phyloP scores from a whole-genome alignment of 768 basidiomycete species.

The Russula compacta region DNA sequence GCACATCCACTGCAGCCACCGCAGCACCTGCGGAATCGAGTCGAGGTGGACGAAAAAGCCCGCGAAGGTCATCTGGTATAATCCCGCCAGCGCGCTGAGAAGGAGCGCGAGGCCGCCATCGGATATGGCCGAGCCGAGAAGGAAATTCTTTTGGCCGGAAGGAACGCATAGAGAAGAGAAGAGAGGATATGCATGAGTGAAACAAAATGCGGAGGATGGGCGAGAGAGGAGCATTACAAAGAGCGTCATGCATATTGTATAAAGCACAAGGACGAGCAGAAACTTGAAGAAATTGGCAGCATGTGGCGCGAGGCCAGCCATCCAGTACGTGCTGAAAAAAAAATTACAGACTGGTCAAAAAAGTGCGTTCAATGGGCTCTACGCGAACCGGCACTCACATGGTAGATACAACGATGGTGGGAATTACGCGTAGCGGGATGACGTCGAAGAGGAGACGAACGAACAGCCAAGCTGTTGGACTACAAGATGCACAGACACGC shows the following conservation, averaged over 20 bases:
- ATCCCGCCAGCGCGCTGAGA: conserved; percentile 62
- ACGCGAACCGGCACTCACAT: conserved; percentile 51
- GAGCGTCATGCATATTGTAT: conserved; percentile 76
- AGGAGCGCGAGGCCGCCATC: conserved; percentile 91
- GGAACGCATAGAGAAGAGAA: neutral
- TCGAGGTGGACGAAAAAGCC: conserved; percentile 88
- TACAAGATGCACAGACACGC: conserved; percentile 22
- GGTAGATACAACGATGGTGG: conserved; percentile 77
- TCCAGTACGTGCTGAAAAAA: conserved; percentile 69
- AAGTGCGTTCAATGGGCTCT: neutral
- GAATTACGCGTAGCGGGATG: conserved; percentile 78
- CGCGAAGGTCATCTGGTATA: conserved; percentile 85
- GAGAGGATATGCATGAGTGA: neutral
- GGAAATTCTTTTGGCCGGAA: conserved; percentile 54
- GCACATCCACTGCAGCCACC: conserved; percentile 90
- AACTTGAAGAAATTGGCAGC: conserved; percentile 92
- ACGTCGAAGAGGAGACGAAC: conserved; percentile 84
- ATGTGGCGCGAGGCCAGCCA: conserved; percentile 79
- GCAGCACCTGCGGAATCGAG: conserved; percentile 79
- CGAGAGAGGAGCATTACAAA: conserved; percentile 40
- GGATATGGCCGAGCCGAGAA: conserved; percentile 72
- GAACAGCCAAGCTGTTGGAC: conserved; percentile 87
- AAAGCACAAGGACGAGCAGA: conserved; percentile 80
- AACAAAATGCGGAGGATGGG: neutral
- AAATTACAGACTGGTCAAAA: neutral